Percentiles rank a stretch among this genome's conserved stretches.
These are phyloP conservation scores for Primulina eburnea DNA, from an alignment of 257 asterid genomes.

Conservation along the genomic window DNA sequence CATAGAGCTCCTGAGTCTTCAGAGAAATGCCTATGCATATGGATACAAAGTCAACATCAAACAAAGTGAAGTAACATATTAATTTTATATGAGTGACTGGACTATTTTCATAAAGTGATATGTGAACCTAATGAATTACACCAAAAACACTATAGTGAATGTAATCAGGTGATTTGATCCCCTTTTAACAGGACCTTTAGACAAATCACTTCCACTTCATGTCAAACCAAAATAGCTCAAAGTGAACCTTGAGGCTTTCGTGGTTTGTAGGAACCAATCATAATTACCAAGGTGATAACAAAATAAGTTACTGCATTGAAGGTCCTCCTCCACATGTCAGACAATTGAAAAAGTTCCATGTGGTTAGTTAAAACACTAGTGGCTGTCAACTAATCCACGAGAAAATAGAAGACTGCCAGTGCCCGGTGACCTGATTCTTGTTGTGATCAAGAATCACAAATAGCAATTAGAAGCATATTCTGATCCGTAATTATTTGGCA, in stretches of 20 bases:
- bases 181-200: background rate
- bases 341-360: background rate
- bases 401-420: background rate
- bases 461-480: background rate
- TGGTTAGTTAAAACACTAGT: background rate
- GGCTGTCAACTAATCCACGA: background rate
- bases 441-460: background rate
- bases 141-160: background rate
- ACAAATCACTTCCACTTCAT: no score
- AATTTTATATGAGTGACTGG: background rate
- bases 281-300: background rate
- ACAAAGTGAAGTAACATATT: background rate
- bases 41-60: constrained; percentile 20
- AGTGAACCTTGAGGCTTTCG: background rate
- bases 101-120: background rate
- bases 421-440: background rate
- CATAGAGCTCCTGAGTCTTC: constrained; percentile 87
- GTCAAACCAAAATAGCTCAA: background rate
- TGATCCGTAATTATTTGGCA: background rate
- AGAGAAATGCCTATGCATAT: constrained; percentile 60
- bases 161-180: background rate
- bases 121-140: background rate
- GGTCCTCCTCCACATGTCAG: background rate
- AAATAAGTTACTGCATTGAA: no score
- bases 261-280: background rate